Evolutionary conservation across 768 basidiomycete species (phyloP), one percentile per base, ranked within the genome.

Genomic region (Leccinum disarticulatum): DNA sequence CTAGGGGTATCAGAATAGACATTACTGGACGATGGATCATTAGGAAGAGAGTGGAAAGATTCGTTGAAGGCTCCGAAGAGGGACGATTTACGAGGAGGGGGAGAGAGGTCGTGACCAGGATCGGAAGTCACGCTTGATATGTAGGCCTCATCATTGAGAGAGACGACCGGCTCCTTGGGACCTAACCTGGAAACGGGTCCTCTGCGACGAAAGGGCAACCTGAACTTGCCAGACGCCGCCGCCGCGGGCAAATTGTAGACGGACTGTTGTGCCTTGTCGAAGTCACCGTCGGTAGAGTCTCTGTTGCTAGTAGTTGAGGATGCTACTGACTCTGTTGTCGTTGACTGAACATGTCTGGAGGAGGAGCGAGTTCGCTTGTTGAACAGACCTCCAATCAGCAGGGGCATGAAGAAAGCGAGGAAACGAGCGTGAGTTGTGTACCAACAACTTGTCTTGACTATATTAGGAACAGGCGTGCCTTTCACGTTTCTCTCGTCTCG

Each of bases 21-120:
- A 43, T 41, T 61, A 53, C 49, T 33, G 36, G 71, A 66, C 68
- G 76, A 57, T 69, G 76, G 54, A 53, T 78, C 70, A 15, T 69
- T 71, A 14, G 88, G 87, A 36, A 90, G 79, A 30, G 89, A 90
- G 61, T 81, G 83, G 30, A 86, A 86, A 17, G 66, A 66, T 8
- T 83, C 86, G 27, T 74, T 81, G 64, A 86, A 82, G 6, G 80
- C 79, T 10, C 80, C 82, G 70, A 90, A 89, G 57, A 90, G 79
- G 47, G 85, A 80, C 2, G 84, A 85, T 66, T 84, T 84, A 22
- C 81, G 80, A 1, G 87, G 87, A 1, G 87, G 87, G 1, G 85
- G 86, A 35, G 79, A 79, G 28, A 77, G 63, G 27, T 75, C 76
- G 19, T 73, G 66, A 15, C 81, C 83, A 4, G 77, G 70, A 54